Base-by-base conservation (phyloP, 2,329 filamentous ascomycete species). In the Ciborinia camelliae region DNA sequence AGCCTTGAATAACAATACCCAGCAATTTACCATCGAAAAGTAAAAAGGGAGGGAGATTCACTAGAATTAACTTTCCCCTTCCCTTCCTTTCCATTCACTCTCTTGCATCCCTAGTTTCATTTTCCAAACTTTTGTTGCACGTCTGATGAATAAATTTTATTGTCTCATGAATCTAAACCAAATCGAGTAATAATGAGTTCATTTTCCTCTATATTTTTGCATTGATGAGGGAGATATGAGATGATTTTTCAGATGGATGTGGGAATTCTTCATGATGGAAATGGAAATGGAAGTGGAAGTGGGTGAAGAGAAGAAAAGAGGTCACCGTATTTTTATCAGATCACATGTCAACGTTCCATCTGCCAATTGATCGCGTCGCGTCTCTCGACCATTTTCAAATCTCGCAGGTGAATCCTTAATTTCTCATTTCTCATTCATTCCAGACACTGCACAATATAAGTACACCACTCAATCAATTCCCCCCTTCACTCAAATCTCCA, bases 261-360 rank as follows among this genome's bases (percentile, higher is more conserved):
- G n/a, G n/a, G n/a, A n/a, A n/a, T n/a, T n/a, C n/a, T n/a, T n/a
- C n/a, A n/a, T n/a, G n/a, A n/a, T n/a, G n/a, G n/a, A n/a, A n/a
- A n/a, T n/a, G n/a, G n/a, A n/a, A n/a, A n/a, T n/a, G n/a, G n/a
- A n/a, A n/a, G n/a, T n/a, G n/a, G n/a, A n/a, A n/a, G n/a, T n/a
- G n/a, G n/a, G n/a, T n/a, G n/a, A n/a, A n/a, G n/a, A 23, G 15
- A 23, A 4, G 8, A 10, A n/a, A 20, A 52, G 5, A 9, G 54
- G 41, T 58, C 55, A 47, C 55, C 55, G 55, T 58, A 54, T 8
- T 10, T 43, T 35, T 26, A 12, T 37, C 9, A n/a, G 39, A 28
- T 63, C 62, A 63, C 62, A 43, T 63, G 62, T 28, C 14, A 23
- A 26, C 62, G 62, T 50, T 62, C 35, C 50, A 32, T 26, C n/a